These are phyloP conservation scores for Monilinia vaccinii-corymbosi DNA, from an alignment of 2,329 filamentous ascomycete genomes.

Conservation along the genomic window DNA sequence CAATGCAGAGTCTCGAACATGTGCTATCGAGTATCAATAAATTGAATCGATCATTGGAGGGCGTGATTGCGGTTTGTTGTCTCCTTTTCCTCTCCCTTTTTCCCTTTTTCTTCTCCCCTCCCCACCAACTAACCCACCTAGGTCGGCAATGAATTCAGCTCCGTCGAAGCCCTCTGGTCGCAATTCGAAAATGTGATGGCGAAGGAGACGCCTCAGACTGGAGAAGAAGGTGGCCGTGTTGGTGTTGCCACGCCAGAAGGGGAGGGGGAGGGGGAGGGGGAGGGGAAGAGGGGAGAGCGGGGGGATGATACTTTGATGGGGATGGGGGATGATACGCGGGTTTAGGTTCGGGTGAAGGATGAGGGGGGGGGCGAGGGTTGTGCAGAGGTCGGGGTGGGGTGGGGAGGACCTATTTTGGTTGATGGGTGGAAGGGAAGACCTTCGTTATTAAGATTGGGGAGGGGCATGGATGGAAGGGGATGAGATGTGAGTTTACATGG, in stretches of 20 bases:
- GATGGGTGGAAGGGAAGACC: too few relatives aligned
- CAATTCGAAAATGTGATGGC: slow-evolving; percentile 97
- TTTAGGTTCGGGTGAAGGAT: too few relatives aligned
- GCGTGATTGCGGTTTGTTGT: slow-evolving; percentile 66
- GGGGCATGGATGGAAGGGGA: neutral
- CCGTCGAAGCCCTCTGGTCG: slow-evolving; percentile 92
- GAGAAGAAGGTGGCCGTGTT: neutral
- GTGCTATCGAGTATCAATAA: slow-evolving; percentile 95
- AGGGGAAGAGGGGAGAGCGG: neutral
- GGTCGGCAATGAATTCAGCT: slow-evolving; percentile 96
- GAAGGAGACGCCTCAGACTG: slow-evolving; percentile 38
- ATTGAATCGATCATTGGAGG: slow-evolving; percentile 83
- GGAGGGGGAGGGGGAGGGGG: slow-evolving; percentile 12
- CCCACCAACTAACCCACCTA: slow-evolving; percentile 27
- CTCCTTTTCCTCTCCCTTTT: too few relatives aligned
- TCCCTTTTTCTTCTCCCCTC: too few relatives aligned
- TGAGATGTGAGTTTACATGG: neutral
- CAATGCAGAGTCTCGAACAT: slow-evolving; percentile 62
- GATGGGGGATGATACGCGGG: too few relatives aligned
- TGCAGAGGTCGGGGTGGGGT: too few relatives aligned
- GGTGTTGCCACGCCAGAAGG: too few relatives aligned
- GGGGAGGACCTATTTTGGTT: too few relatives aligned
- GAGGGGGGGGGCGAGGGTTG: too few relatives aligned
- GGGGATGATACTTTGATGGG: too few relatives aligned
- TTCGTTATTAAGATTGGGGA: neutral